phyloP scores from a whole-genome alignment of 495 filamentous ascomycete species.

The Talaromyces nanjingensis region DNA sequence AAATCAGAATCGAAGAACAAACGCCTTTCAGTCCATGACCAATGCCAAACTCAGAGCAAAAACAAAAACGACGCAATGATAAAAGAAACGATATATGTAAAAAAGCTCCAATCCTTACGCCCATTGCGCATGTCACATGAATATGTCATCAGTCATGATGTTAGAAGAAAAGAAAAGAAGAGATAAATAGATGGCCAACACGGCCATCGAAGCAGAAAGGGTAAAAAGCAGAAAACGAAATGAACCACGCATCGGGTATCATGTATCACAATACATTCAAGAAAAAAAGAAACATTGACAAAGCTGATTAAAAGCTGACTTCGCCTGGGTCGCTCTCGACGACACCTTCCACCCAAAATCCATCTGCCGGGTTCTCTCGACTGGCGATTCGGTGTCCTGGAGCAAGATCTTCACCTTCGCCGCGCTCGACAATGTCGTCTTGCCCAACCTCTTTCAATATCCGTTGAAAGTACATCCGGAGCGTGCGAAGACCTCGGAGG shows the following conservation, averaged over 20 bases:
- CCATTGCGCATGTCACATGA: conserved; percentile 12
- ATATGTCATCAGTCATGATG: conserved; percentile 9
- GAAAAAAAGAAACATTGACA: not conserved
- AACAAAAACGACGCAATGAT: not conserved
- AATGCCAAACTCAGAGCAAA: conserved; percentile 1
- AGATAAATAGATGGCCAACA: conserved; percentile 7
- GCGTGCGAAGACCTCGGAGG: conserved; percentile 70
- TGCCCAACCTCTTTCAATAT: conserved; percentile 74
- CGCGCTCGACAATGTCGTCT: conserved; percentile 45
- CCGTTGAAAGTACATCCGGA: conserved; percentile 78
- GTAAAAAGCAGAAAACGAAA: conserved; percentile 4
- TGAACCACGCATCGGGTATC: not conserved
- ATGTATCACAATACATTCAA: conserved; percentile 1
- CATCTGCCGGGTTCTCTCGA: conserved; percentile 24
- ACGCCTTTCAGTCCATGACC: not conserved
- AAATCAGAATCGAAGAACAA: not conserved
- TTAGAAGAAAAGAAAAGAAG: conserved; percentile 12
- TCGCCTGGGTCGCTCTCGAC: conserved; percentile 39
- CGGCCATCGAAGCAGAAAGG: not conserved
- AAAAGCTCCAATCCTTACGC: conserved; percentile 26
- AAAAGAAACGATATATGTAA: conserved; percentile 9
- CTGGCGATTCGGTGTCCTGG: conserved; percentile 23
- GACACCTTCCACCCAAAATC: conserved; percentile 37
- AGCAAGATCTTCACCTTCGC: conserved; percentile 40
- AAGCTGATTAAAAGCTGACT: conserved; percentile 33